Evolutionary conservation across 352 stramenopile species (phyloP), one percentile per base, ranked within the genome.

Genomic region (Aphanomyces astaci): DNA sequence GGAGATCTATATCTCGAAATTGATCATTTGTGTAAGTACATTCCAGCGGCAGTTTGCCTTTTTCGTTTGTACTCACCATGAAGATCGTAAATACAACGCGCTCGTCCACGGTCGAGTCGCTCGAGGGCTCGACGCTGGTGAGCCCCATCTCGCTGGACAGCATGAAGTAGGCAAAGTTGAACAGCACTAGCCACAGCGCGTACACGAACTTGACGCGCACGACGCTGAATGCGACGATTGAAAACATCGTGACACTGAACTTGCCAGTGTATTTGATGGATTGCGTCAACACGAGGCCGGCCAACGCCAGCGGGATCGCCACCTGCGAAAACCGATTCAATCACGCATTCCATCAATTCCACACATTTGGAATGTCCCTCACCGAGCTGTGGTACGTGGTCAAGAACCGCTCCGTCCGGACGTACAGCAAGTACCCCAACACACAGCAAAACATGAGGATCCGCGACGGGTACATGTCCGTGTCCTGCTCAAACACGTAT

Each of bases 181-280:
- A 91, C n/a, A 90, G 74, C 17, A 81, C 87, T 0, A 94, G 67
- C 22, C 84, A 74, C 17, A 92, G 52, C 0, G 84, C 84, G 57
- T 90, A 92, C 4, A 94, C 71, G 55, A 94, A 94, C 54, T 94
- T 94, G 55, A 92, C 83, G 19, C 86, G 84, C 43, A 92, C 82
- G 27, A 94, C 82, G 27, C 90, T 82, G 33, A 94, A 94, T 2
- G 92, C 73, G 9, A 78, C 81, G 9, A 94, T 82, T 0, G 84
- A 80, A 73, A 90, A 94, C 11, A 95, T 69, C 0, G 85, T 84
- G 0, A 82, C 81, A 5, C 83, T 84, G 28, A 95, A 95, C 22
- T 90, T 91, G n/a, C 87, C 87, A 0, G 84, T 90, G 55, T 94
- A 84, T 0, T 83, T 90, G 57, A 95, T 93, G 11, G 81, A 89